phyloP scores from a whole-genome alignment of 1,284 basidiomycete species.

The Leccinum ponderosum region DNA sequence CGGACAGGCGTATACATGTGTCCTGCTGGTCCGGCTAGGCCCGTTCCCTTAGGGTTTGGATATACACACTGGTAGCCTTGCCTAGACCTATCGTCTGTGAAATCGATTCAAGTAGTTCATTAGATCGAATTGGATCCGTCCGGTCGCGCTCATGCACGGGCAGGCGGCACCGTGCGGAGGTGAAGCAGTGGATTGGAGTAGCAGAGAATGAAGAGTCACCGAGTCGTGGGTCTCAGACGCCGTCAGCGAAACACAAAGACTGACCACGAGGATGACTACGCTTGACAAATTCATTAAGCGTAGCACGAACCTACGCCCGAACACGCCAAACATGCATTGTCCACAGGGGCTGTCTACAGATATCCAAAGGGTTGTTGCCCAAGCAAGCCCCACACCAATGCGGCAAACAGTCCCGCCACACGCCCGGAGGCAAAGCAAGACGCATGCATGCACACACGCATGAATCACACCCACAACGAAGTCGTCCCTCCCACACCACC shows the following conservation, averaged over 20 bases:
- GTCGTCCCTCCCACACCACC: not conserved
- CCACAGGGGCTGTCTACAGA: slow-evolving; percentile 5
- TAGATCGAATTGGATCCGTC: slow-evolving; percentile 15
- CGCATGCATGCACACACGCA: slow-evolving; percentile 1
- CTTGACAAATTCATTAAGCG: slow-evolving; percentile 10
- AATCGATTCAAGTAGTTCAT: not conserved
- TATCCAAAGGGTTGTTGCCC: not conserved
- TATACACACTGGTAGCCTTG: not conserved
- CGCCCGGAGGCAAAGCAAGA: not conserved
- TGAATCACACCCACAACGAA: slow-evolving; percentile 20
- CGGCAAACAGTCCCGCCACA: slow-evolving; percentile 6
- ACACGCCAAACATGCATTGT: slow-evolving; percentile 8
- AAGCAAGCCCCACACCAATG: slow-evolving; percentile 1
- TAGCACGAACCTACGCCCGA: not conserved
- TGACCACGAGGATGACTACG: slow-evolving; percentile 12
- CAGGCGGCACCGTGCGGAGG: not conserved
- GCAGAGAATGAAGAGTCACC: not conserved
- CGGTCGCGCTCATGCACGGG: slow-evolving; percentile 12
- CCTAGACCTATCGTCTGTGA: not conserved
- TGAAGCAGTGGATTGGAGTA: not conserved
- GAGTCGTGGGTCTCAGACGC: not conserved
- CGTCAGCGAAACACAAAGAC: not conserved
- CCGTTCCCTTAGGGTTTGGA: not conserved
- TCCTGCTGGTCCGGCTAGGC: not conserved
- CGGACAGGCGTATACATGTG: not conserved